These are phyloP conservation scores for Ganoderma resinaceum DNA, from an alignment of 1,284 basidiomycete species.

Conservation along the genomic window DNA sequence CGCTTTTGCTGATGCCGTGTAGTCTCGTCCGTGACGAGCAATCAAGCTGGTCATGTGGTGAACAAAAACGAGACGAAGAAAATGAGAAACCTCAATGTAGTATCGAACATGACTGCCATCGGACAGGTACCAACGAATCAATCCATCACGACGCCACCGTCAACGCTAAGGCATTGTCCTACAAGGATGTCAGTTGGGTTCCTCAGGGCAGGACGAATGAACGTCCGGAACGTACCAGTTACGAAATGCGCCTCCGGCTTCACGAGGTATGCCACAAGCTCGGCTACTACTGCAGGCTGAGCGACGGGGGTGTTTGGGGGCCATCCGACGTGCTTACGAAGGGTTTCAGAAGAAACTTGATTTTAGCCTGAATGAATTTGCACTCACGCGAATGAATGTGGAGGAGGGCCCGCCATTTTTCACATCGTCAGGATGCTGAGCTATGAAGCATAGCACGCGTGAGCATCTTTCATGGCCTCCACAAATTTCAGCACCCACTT, in stretches of 20 bases:
- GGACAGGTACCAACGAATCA: slow-evolving; percentile 6
- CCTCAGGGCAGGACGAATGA: too few species aligned
- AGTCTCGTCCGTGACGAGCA: not conserved
- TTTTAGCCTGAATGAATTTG: too few species aligned
- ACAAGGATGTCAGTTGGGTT: not conserved
- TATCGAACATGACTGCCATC: not conserved
- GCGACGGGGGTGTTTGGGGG: slow-evolving; percentile 21
- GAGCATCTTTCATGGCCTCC: not conserved
- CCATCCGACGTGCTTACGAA: slow-evolving; percentile 22
- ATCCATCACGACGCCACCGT: slow-evolving; percentile 32
- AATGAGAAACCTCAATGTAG: not conserved
- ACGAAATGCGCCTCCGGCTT: slow-evolving; percentile 34
- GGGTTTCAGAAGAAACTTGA: not conserved
- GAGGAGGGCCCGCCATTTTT: slow-evolving; percentile 24
- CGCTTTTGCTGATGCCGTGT: too few species aligned
- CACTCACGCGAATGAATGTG: not conserved
- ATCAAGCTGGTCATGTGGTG: not conserved
- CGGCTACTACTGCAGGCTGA: slow-evolving; percentile 28
- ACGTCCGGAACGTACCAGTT: slow-evolving; percentile 26
- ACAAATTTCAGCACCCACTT: slow-evolving; percentile 23
- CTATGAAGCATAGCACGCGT: slow-evolving; percentile 10
- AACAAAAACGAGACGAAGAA: not conserved
- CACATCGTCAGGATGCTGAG: slow-evolving; percentile 31
- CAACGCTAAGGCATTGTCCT: slow-evolving; percentile 35
- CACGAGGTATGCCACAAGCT: slow-evolving; percentile 34